Percentiles rank a stretch among this genome's conserved stretches.
Conservation (phyloP, 2,329 filamentous ascomycete species). For the Trichoderma pleuroti region DNA sequence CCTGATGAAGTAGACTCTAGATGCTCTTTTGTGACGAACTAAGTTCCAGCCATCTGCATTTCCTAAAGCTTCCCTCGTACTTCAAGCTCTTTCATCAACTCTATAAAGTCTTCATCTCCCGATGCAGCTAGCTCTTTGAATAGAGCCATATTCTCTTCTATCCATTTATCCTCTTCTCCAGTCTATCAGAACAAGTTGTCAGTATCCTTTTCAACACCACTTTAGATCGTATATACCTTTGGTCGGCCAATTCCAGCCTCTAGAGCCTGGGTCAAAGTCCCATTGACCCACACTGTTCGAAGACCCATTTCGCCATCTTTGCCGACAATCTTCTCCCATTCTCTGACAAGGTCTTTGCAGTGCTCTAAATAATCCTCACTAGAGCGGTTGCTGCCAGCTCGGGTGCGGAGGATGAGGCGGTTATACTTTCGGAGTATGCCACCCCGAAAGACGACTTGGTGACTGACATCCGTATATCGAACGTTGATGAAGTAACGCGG, state of each 20-base stretch:
- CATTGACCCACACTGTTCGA: constrained; percentile 11
- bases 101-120: constrained; percentile 12
- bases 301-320: neutral
- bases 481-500: constrained; percentile 11
- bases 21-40: neutral
- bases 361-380: constrained; percentile 3
- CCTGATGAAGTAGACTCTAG: neutral
- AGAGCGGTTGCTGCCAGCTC: neutral
- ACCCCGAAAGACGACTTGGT: constrained; percentile 12
- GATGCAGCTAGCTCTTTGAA: neutral
- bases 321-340: constrained; percentile 1
- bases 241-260: constrained; percentile 12
- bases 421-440: constrained; percentile 9
- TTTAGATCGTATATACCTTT: constrained; percentile 1
- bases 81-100: neutral
- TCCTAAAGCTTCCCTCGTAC: neutral
- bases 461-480: constrained; percentile 5
- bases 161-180: constrained; percentile 12
- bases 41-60: neutral
- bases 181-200: neutral
- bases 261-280: constrained; percentile 2
- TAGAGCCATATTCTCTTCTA: neutral
- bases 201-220: neutral
- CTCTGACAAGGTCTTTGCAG: neutral
- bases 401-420: constrained; percentile 8